Evolutionary conservation across 495 filamentous ascomycete species (phyloP).

Genomic region (Tuber umbilicatum): DNA sequence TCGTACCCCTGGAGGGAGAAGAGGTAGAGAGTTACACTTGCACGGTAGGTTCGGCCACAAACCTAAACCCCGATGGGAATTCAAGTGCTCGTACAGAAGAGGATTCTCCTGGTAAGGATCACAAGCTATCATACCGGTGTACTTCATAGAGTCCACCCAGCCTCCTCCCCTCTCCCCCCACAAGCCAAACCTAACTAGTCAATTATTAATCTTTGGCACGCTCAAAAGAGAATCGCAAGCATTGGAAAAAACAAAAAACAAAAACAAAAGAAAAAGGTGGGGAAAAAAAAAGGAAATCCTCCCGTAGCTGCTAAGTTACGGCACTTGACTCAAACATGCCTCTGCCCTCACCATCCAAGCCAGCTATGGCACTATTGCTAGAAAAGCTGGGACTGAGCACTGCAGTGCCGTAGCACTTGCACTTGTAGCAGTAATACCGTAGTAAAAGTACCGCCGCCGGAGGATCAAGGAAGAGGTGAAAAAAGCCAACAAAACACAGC

Average conservation of each 20-base stretch:
- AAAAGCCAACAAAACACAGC: background rate
- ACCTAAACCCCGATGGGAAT: background rate
- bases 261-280: slow-evolving; percentile 20
- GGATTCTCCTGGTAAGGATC: background rate
- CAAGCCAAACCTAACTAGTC: slow-evolving; percentile 3
- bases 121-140: background rate
- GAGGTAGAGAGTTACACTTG: background rate
- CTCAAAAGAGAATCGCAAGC: background rate
- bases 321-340: background rate
- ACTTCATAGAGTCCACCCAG: background rate
- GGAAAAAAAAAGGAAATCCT: slow-evolving; percentile 30
- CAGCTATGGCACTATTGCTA: background rate
- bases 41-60: background rate
- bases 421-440: background rate
- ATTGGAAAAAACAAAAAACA: slow-evolving; percentile 6
- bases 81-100: background rate
- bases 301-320: background rate
- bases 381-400: background rate
- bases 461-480: background rate
- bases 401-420: background rate
- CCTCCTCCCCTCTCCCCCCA: background rate
- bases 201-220: background rate
- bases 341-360: background rate
- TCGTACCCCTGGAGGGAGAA: background rate
- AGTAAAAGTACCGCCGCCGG: background rate